Conservation (phyloP, 2,329 filamentous ascomycete species). For the Hymenoscyphus salicellus region DNA sequence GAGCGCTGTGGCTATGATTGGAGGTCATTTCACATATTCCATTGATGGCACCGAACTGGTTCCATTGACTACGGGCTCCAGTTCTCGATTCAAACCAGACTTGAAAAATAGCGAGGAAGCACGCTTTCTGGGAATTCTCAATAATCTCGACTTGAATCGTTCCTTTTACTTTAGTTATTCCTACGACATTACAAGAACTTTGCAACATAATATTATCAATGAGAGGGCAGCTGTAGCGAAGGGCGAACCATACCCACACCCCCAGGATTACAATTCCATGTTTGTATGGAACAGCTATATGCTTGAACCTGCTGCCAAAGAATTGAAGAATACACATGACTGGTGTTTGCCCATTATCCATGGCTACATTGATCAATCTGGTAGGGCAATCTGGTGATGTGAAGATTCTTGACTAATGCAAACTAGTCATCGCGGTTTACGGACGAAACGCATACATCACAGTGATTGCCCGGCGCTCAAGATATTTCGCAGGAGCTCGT, state of each 20-base stretch:
- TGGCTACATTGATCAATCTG: conserved; percentile 89
- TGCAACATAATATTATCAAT: conserved; percentile 86
- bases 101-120: conserved; percentile 80
- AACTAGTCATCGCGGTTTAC: conserved; percentile 73
- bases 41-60: conserved; percentile 91
- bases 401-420: conserved; percentile 15
- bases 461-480: conserved; percentile 85
- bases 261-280: conserved; percentile 81
- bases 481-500: conserved; percentile 89
- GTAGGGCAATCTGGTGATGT: conserved; percentile 34
- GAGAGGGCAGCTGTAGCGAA: conserved; percentile 70
- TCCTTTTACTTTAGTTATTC: conserved; percentile 99
- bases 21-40: conserved; percentile 93
- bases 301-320: conserved; percentile 67
- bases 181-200: conserved; percentile 87
- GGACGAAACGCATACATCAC: conserved; percentile 88
- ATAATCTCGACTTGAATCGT: conserved; percentile 82
- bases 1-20: conserved; percentile 92
- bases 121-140: conserved; percentile 82
- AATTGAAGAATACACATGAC: conserved; percentile 78
- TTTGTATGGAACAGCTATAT: conserved; percentile 97
- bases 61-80: conserved; percentile 70
- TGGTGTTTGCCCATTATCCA: conserved; percentile 97
- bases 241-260: conserved; percentile 56
- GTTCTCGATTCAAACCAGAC: conserved; percentile 70